Conservation (phyloP, 345 rosid genomes). For the Balakata baccata region DNA sequence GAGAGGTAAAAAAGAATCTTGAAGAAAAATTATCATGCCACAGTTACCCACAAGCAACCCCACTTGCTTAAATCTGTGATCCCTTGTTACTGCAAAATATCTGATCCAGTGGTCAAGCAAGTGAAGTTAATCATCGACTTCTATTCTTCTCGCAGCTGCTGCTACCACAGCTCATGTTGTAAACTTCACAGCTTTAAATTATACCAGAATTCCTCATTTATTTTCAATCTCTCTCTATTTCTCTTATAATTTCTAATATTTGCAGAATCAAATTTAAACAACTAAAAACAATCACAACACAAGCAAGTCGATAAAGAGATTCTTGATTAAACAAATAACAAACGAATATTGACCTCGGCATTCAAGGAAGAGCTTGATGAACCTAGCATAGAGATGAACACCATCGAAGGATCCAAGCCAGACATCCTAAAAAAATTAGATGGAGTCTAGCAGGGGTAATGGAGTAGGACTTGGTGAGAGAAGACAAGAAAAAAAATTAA, state of each 20-base stretch:
- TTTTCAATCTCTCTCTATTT: not conserved
- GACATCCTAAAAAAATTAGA: constrained; percentile 78
- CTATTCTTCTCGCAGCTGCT: constrained; percentile 30
- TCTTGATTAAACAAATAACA: not conserved
- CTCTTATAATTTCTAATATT: not conserved
- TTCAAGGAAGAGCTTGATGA: constrained; percentile 75
- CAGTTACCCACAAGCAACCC: constrained; percentile 74
- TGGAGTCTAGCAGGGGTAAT: constrained; percentile 78
- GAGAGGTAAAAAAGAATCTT: constrained; percentile 74
- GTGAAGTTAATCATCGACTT: constrained; percentile 58
- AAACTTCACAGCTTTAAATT: constrained; percentile 28
- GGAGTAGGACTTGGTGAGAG: constrained; percentile 78
- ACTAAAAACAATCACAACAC: not conserved
- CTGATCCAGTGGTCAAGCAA: constrained; percentile 72
- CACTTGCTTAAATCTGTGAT: constrained; percentile 69
- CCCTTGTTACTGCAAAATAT: constrained; percentile 63
- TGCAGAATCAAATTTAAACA: not conserved
- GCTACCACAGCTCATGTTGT: constrained; percentile 53
- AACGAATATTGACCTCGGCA: constrained; percentile 56
- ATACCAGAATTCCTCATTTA: constrained; percentile 46
- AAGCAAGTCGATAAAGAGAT: not conserved
- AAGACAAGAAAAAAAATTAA: too few species aligned
- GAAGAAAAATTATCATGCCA: constrained; percentile 86
- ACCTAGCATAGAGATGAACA: constrained; percentile 89
- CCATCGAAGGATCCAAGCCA: constrained; percentile 97